phyloP scores from a whole-genome alignment of 2,329 filamentous ascomycete genomes.

The Fusarium sp. region DNA sequence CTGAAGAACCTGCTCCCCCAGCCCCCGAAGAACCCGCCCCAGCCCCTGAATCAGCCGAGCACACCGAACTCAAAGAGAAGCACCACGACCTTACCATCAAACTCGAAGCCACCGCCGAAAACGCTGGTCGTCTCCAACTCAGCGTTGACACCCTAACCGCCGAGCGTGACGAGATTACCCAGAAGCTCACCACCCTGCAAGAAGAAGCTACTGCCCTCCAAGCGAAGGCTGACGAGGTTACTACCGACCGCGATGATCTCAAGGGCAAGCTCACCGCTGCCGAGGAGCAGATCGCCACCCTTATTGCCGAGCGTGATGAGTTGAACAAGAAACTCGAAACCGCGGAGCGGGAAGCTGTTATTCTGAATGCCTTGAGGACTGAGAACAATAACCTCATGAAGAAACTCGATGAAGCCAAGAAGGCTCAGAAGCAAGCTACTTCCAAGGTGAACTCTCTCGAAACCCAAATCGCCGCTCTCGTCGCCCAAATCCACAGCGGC shows the following conservation, averaged over 20 bases:
- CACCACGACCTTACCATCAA: constrained; percentile 7
- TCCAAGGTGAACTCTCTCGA: constrained; percentile 36
- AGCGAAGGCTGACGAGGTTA: constrained; percentile 30
- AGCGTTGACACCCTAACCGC: constrained; percentile 26
- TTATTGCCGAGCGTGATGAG: constrained; percentile 28
- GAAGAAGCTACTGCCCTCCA: constrained; percentile 31
- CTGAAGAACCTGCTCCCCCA: constrained; percentile 6
- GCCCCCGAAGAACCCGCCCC: constrained; percentile 12
- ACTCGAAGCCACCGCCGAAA: constrained; percentile 26
- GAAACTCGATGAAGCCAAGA: constrained; percentile 41
- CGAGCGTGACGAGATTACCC: constrained; percentile 41
- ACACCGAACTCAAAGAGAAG: constrained; percentile 39
- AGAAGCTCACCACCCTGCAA: constrained; percentile 35
- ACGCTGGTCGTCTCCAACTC: constrained; percentile 10
- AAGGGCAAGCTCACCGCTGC: constrained; percentile 28
- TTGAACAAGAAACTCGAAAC: constrained; percentile 37
- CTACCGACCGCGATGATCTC: constrained; percentile 33
- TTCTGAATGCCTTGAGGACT: constrained; percentile 33
- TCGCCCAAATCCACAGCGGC: constrained; percentile 35
- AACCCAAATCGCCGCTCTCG: constrained; percentile 35
- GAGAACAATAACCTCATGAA: constrained; percentile 43
- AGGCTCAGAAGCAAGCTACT: constrained; percentile 36
- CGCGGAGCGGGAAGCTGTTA: constrained; percentile 38
- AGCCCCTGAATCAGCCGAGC: constrained; percentile 19
- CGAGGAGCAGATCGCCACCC: constrained; percentile 24